Evolutionary conservation across 1,284 basidiomycete species (phyloP), one percentile per base, ranked within the genome.

Genomic region (Tilletia setariae): DNA sequence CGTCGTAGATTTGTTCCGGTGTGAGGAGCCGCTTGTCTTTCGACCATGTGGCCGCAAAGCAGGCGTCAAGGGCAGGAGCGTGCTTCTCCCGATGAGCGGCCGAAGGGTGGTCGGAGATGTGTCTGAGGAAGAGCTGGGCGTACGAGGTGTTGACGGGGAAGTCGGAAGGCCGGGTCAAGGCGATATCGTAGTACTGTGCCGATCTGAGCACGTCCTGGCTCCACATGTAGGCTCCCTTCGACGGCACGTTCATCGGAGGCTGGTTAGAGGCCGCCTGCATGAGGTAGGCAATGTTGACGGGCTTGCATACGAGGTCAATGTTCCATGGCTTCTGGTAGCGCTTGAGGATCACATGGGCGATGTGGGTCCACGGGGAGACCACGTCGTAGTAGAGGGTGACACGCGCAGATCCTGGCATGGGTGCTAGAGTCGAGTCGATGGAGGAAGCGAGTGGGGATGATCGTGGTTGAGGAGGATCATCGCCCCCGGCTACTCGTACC

Each of bases 301-400:
- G 79, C 21, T 68, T 68, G 40, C 71, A 74, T 19, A 71, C 74
- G 28, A 82, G 32, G 16, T 80, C 67, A 25, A 79, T 59, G 35
- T 77, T 68, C 80, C 80, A 82, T 19, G 64, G 28, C 35, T 70
- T 46, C 28, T 68, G 64, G 64, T 80, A 80, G 11, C 79, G 66
- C n/a, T 68, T 64, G 1, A 82, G 30, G 21, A 79, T 73, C 51
- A 71, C 66, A 46, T 72, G 77, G 2, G 71, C 80, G 8, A 82
- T 71, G 53, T 74, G 75, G 2, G 72, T 74, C 79, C 80, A 82
- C 2, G 80, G 80, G 1, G 76, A 78, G 28, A 82, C 77, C n/a
- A 70, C 67, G 71, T 80, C 79, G 72, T 75, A 79, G 69, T 77
- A 76, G 43, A 79, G 73, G 42, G 66, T 63, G 13, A 81, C 28